phyloP scores from a whole-genome alignment of 306 rosid genomes.

The Vicia villosa region DNA sequence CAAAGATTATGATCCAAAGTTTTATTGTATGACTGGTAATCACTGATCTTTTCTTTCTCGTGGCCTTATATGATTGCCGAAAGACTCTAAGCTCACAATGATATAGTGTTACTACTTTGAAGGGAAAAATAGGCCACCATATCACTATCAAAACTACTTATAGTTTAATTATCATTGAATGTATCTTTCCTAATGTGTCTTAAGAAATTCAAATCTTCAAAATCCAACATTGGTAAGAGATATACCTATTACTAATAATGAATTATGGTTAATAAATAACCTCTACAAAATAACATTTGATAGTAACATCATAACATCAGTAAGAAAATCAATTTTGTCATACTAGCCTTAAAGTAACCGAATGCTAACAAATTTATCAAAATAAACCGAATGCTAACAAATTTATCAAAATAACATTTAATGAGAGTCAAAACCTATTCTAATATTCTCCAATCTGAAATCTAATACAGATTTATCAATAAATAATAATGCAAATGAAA shows the following conservation, averaged over 20 bases:
- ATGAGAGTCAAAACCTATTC: too few species aligned
- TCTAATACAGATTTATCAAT: not conserved
- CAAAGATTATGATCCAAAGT: not conserved
- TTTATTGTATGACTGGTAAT: not conserved
- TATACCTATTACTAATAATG: not conserved
- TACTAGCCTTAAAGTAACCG: too few species aligned
- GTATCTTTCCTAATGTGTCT: not conserved
- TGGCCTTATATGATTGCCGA: slow-evolving; percentile 5
- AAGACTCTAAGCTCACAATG: not conserved
- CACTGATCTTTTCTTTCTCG: not conserved
- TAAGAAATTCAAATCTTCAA: not conserved
- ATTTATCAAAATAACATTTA: too few species aligned
- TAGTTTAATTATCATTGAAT: not conserved
- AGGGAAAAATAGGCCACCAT: not conserved
- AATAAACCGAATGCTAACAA: too few species aligned
- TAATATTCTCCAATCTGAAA: too few species aligned
- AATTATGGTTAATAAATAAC: too few species aligned
- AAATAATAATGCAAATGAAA: not conserved
- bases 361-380: too few species aligned
- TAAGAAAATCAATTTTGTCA: too few species aligned
- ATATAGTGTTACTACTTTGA: not conserved
- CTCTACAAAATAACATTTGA: too few species aligned
- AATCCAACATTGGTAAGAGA: not conserved
- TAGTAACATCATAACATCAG: too few species aligned
- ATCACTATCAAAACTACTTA: slow-evolving; percentile 3